Percentiles rank a stretch among this genome's conserved stretches.
phyloP scores from a whole-genome alignment of 305 asterid genomes.

The Euphrasia arctica region DNA sequence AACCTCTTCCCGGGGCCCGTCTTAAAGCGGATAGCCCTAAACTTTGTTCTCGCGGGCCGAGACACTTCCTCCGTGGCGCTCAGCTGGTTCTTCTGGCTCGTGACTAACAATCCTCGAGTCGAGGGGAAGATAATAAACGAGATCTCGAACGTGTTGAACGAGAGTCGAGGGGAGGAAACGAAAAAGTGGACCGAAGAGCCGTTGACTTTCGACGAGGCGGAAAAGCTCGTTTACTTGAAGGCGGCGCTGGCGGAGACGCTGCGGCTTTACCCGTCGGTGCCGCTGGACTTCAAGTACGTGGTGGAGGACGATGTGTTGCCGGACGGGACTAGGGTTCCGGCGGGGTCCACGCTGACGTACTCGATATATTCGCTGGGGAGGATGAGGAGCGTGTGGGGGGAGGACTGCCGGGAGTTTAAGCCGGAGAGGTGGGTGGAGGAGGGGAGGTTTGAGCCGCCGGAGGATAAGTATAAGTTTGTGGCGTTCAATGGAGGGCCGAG shows the following conservation, averaged over 20 bases:
- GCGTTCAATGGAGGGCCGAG: slow-evolving; percentile 89
- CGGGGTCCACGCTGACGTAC: slow-evolving; percentile 84
- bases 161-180: slow-evolving; percentile 46
- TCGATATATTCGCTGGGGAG: slow-evolving; percentile 82
- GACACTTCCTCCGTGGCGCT: slow-evolving; percentile 84
- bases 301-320: slow-evolving; percentile 50
- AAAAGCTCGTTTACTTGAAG: slow-evolving; percentile 46
- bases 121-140: slow-evolving; percentile 50
- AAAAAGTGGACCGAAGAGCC: slow-evolving; percentile 54
- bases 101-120: slow-evolving; percentile 46
- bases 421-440: slow-evolving; percentile 86
- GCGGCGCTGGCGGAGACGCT: slow-evolving; percentile 59
- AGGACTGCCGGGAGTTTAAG: slow-evolving; percentile 78
- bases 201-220: slow-evolving; percentile 56
- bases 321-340: slow-evolving; percentile 53
- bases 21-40: slow-evolving; percentile 64
- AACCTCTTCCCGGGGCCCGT: slow-evolving; percentile 43
- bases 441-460: slow-evolving; percentile 71
- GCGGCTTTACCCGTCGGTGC: slow-evolving; percentile 61
- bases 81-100: slow-evolving; percentile 82
- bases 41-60: slow-evolving; percentile 70
- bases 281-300: slow-evolving; percentile 57
- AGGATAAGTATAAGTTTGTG: slow-evolving; percentile 63
- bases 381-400: slow-evolving; percentile 80
- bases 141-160: slow-evolving; percentile 33